Conservation (phyloP, 2,329 filamentous ascomycete genomes). For the Cladorrhinum sp. region DNA sequence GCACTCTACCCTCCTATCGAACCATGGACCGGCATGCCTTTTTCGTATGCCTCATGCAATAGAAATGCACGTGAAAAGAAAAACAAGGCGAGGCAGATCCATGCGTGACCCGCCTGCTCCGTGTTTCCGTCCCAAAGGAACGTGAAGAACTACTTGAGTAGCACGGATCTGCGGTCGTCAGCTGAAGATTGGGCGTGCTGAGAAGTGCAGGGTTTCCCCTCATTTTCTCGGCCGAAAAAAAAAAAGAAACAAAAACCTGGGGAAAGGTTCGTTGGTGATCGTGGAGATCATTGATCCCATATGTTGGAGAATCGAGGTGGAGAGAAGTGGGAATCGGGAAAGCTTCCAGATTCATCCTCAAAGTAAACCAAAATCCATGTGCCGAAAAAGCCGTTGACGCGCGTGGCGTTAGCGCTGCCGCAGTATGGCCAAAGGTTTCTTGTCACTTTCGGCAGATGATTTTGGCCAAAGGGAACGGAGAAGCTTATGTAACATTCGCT, state of each 20-base stretch:
- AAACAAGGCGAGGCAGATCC: neutral
- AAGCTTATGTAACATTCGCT: too few relatives aligned
- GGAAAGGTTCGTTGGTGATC: neutral
- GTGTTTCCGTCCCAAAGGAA: too few relatives aligned
- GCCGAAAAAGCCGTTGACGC: conserved; percentile 8
- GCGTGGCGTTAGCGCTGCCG: conserved; percentile 6
- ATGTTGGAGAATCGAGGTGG: neutral
- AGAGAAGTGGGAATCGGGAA: neutral
- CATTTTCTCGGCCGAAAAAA: neutral
- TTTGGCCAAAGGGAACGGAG: neutral
- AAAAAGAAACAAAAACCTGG: neutral
- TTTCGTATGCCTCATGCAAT: neutral
- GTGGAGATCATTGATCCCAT: neutral
- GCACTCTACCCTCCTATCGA: neutral
- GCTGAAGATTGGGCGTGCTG: too few relatives aligned
- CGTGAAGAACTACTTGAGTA: too few relatives aligned
- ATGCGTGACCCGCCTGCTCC: neutral
- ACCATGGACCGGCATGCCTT: neutral
- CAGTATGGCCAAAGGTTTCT: conserved; percentile 1
- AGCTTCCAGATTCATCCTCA: neutral
- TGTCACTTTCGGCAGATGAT: conserved; percentile 7
- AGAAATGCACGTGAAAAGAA: neutral
- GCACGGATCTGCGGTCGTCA: too few relatives aligned
- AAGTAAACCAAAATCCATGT: conserved; percentile 3
- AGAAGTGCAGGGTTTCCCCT: neutral